phyloP scores from a whole-genome alignment of 805 yeast genomes.

The Suhomyces vadensis region DNA sequence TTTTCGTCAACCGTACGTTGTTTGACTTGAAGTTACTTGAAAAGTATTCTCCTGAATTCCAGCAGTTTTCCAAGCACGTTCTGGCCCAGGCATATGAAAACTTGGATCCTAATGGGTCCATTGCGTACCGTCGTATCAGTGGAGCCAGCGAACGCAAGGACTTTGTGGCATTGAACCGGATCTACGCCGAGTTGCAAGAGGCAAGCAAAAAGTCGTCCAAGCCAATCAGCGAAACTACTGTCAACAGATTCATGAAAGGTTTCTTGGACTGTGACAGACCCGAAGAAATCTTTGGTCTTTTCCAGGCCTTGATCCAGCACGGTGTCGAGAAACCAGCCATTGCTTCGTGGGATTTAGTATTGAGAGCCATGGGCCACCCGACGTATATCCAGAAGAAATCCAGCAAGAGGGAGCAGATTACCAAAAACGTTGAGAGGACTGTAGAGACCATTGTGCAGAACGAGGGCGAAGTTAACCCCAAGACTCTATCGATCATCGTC shows the following conservation, averaged over 20 bases:
- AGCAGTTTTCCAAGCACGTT: slow-evolving; percentile 6
- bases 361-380: slow-evolving; percentile 49
- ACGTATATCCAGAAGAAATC: slow-evolving; percentile 24
- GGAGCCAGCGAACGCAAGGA: slow-evolving; percentile 20
- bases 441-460: slow-evolving; percentile 30
- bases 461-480: slow-evolving; percentile 34
- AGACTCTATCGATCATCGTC: slow-evolving; percentile 49
- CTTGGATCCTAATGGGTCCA: slow-evolving; percentile 37
- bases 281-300: slow-evolving; percentile 43
- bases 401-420: slow-evolving; percentile 24
- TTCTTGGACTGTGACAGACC: slow-evolving; percentile 39
- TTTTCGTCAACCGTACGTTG: slow-evolving; percentile 20
- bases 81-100: slow-evolving; percentile 17
- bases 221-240: slow-evolving; percentile 42
- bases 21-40: slow-evolving; percentile 14
- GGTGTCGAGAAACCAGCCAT: slow-evolving; percentile 43
- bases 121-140: slow-evolving; percentile 24
- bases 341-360: slow-evolving; percentile 60
- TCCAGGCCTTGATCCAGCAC: slow-evolving; percentile 48
- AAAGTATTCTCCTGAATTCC: slow-evolving; percentile 7
- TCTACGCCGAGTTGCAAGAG: slow-evolving; percentile 27
- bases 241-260: slow-evolving; percentile 47
- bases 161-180: slow-evolving; percentile 17
- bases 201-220: slow-evolving; percentile 25
- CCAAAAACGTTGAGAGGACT: slow-evolving; percentile 26